Conservation (phyloP, 768 basidiomycete genomes). For the Stropharia rugosoannulata region DNA sequence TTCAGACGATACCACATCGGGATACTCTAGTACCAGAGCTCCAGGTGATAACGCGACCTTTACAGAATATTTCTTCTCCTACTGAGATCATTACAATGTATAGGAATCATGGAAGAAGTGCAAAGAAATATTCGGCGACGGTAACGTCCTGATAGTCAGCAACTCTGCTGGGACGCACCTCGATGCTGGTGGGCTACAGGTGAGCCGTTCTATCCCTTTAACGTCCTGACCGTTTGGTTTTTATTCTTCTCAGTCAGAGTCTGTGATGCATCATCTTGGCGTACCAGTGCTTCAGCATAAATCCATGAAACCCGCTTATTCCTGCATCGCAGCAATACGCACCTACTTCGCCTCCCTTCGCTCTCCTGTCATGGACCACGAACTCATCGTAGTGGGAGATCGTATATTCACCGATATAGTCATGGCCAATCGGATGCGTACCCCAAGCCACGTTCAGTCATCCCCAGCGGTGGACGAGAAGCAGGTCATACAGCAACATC, state of each 20-base stretch:
- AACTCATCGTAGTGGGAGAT: slow-evolving; percentile 87
- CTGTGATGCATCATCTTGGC: slow-evolving; percentile 72
- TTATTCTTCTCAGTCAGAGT: slow-evolving; percentile 65
- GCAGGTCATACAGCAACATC: slow-evolving; percentile 26
- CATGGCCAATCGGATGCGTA: slow-evolving; percentile 73
- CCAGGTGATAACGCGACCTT: slow-evolving; percentile 40
- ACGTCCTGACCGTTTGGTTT: background rate
- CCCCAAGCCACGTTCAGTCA: slow-evolving; percentile 4
- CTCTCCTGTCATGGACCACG: slow-evolving; percentile 54
- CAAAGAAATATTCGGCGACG: slow-evolving; percentile 67
- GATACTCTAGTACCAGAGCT: slow-evolving; percentile 80
- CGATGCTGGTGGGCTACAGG: slow-evolving; percentile 80
- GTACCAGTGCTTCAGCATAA: slow-evolving; percentile 83
- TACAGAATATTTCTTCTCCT: background rate
- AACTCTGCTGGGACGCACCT: slow-evolving; percentile 88
- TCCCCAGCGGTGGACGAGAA: slow-evolving; percentile 21
- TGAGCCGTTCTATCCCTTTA: slow-evolving; percentile 31
- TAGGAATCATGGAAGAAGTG: slow-evolving; percentile 80
- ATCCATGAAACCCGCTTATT: slow-evolving; percentile 75
- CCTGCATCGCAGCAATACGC: slow-evolving; percentile 71
- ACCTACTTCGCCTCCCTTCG: slow-evolving; percentile 69
- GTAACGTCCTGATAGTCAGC: slow-evolving; percentile 86
- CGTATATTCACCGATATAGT: slow-evolving; percentile 91
- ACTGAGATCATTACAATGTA: background rate
- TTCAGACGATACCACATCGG: slow-evolving; percentile 75